phyloP scores from a whole-genome alignment of 148 eudicot genomes.

The Rhododendron kiyosumense region DNA sequence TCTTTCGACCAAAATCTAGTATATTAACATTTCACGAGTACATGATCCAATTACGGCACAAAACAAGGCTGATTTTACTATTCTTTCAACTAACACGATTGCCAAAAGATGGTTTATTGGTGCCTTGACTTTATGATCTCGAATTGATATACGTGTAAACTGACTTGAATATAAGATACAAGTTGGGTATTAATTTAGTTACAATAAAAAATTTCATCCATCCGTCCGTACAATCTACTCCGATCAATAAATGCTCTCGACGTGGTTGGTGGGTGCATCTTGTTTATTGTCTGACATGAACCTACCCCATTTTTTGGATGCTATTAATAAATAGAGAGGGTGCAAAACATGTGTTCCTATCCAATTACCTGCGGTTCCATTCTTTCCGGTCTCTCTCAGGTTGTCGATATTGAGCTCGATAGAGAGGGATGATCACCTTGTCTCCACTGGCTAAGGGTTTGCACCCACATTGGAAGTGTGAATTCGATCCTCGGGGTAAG shows the following conservation, averaged over 20 bases:
- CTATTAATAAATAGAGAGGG: neutral
- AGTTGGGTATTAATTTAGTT: neutral
- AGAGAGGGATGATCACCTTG: neutral
- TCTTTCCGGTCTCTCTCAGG: neutral
- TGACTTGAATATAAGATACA: accelerated
- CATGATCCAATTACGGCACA: neutral
- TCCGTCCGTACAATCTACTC: neutral
- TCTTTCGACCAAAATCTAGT: too few species aligned
- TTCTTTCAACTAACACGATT: neutral
- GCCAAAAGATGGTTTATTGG: neutral
- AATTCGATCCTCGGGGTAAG: too few species aligned
- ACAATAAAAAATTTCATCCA: neutral
- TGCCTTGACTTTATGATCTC: neutral
- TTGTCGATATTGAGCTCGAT: neutral
- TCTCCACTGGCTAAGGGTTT: neutral
- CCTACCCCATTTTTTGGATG: neutral
- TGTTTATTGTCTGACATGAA: neutral
- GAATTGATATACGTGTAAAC: neutral
- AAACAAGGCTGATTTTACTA: neutral
- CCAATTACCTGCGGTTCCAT: neutral
- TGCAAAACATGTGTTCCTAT: neutral
- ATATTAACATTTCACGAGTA: neutral
- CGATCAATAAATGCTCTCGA: neutral
- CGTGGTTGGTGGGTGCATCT: neutral
- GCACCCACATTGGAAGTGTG: too few species aligned